phyloP scores from a whole-genome alignment of 2,329 filamentous ascomycete genomes.

The Colletotrichum neosansevieriae region DNA sequence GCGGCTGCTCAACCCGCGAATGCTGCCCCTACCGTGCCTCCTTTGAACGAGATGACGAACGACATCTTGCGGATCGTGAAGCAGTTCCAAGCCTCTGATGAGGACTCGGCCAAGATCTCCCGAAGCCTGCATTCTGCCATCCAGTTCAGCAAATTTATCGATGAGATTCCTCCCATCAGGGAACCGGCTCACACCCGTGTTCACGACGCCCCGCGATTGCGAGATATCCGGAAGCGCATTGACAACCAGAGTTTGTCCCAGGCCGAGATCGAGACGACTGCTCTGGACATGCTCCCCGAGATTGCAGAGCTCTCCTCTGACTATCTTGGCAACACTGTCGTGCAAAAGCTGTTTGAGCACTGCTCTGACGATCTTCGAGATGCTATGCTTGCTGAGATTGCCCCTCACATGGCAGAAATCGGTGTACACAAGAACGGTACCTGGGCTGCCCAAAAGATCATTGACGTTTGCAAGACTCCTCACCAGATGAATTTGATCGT shows the following conservation, averaged over 20 bases:
- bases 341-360: constrained; percentile 97
- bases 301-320: constrained; percentile 95
- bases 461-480: constrained; percentile 91
- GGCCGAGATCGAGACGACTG: constrained; percentile 91
- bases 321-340: constrained; percentile 98
- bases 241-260: constrained; percentile 92
- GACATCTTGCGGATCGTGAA: constrained; percentile 89
- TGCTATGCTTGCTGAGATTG: constrained; percentile 88
- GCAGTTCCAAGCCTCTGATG: constrained; percentile 87
- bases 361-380: constrained; percentile 93
- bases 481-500: constrained; percentile 87
- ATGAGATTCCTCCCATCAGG: constrained; percentile 89
- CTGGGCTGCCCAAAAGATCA: constrained; percentile 99
- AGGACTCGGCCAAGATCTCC: constrained; percentile 80
- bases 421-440: constrained; percentile 99
- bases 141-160: constrained; percentile 75
- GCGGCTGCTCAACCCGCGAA: constrained; percentile 50
- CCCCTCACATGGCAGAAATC: constrained; percentile 94
- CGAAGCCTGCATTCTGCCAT: constrained; percentile 82
- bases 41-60: constrained; percentile 80
- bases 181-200: constrained; percentile 90
- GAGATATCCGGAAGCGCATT: constrained; percentile 96
- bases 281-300: constrained; percentile 93
- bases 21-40: constrained; percentile 74
- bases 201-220: constrained; percentile 92